Base-by-base conservation (phyloP, 768 basidiomycete genomes). In the Rhodotorula kratochvilovae region DNA sequence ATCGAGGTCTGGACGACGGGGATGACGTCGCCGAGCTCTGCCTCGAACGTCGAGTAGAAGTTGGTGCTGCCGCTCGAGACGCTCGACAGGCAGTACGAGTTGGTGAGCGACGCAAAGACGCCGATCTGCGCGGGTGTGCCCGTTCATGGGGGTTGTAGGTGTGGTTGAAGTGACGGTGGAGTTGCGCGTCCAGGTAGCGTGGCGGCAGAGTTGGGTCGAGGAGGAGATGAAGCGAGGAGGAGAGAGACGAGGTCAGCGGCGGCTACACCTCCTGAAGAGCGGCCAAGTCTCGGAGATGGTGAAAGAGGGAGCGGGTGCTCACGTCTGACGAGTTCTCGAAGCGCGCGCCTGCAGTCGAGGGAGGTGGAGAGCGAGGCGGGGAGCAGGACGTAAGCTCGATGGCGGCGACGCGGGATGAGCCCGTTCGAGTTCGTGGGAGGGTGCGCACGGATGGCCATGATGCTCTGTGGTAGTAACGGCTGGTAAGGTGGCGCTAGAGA, bases 11-110 rank as follows among this genome's bases (percentile, higher is more conserved):
- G 92, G 62, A 98, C 90, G 83, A 98, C 78, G 36, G 95, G 95
- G 79, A 97, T 85, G 67, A 96, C 88, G 79, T 95, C 95, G 67
- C 87, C 87, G 50, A 94, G 87, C 79, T 98, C 94, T 75, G 88
- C 87, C 85, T 99, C 94, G 80, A 98, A 98, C 25, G 92, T 89
- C 35, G 93, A 96, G 85, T 94, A 95, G 79, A 99, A 99, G 83
- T 98, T 98, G 74, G 92, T 88, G 21, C 82, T 92, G 90, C 81
- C 94, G 90, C 80, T 92, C 89, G 79, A 97, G 86, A 73, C 68
- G 42, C 93, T 92, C 78, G 86, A 87, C 59, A 99, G 87, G 83
- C 95, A 97, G 86, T 96, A 99, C 79, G 81, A 79, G 85, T 99
- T 98, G 79, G 95, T 97, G 79, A 98, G 86, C 83, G 96, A 96